Evolutionary conservation across 495 filamentous ascomycete species (phyloP).

Genomic region (Tuber brumale): DNA sequence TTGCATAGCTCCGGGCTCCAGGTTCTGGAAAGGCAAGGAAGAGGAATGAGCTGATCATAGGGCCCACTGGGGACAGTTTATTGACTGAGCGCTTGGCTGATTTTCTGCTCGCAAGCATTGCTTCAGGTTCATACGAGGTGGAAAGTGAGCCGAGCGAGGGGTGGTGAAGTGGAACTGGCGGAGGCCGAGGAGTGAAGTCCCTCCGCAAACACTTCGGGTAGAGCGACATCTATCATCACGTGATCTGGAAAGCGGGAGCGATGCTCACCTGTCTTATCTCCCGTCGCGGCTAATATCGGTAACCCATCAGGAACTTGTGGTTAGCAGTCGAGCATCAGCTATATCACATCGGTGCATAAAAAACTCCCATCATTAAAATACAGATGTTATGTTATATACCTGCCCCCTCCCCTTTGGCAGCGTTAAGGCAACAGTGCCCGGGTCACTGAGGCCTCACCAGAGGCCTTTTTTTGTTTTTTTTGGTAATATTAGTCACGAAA

Average conservation of each 20-base stretch:
- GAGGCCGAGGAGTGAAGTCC: not conserved
- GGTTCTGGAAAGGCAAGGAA: slow-evolving; percentile 2
- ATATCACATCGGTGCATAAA: not conserved
- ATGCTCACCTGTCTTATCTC: not conserved
- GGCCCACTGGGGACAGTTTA: not conserved
- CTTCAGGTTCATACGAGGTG: slow-evolving; percentile 18
- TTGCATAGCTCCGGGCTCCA: slow-evolving; percentile 17
- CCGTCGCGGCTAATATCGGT: not conserved
- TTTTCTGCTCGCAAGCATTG: slow-evolving; percentile 30
- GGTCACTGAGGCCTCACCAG: not conserved
- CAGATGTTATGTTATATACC: not conserved
- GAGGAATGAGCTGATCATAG: not conserved
- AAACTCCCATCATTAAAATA: slow-evolving; percentile 1
- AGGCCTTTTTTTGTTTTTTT: no score
- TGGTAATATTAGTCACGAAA: not conserved
- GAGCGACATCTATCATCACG: not conserved
- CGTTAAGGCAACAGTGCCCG: not conserved
- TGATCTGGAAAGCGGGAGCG: not conserved
- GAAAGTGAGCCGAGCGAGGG: not conserved
- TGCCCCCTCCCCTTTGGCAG: not conserved
- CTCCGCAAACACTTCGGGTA: not conserved
- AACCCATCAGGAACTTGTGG: not conserved
- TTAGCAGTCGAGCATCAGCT: not conserved
- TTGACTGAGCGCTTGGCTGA: slow-evolving; percentile 19
- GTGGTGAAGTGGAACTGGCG: not conserved